Evolutionary conservation across 768 basidiomycete species (phyloP), one percentile per base, ranked within the genome.

Genomic region (Cantharellus anzutake): DNA sequence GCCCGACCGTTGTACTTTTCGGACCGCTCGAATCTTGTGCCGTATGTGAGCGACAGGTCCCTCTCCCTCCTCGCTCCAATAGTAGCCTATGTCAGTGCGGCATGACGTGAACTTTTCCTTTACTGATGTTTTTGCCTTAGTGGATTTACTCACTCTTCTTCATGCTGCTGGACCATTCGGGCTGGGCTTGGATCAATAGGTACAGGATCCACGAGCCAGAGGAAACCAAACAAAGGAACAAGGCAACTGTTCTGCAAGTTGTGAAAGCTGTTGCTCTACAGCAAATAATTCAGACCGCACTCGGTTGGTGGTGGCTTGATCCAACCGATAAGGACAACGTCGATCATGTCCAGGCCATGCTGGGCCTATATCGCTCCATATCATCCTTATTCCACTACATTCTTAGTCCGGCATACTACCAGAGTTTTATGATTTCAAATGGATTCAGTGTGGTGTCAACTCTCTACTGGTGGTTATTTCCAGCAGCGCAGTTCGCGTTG

Each of bases 391-490:
- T 7, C 14, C 35, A 37, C 52, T 69, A 42, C 73, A 2, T 60
- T 81, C 52, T 14, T 55, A 3, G 80, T 81, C 16, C 68, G 73
- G 55, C 65, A 73, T 44, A 65, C 67, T 0, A 76, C 70, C 0
- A 67, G 68, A 60, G 64, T 67, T 35, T 77, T n/a, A 65, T 78
- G 64, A 65, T 67, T 38, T 61, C 40, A 14, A 66, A 69, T 61
- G 79, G 72, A 2, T 70, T 69, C 4, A 61, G 20, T 2, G 65
- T 81, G 14, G 75, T 82, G 14, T 78, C 83, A 67, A 78, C 77
- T 67, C 64, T 82, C 16, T 99, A 98, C 69, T 99, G 94, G 94
- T 99, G 92, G 90, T 81, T 74, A 3, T 80, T 92, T 3, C 96
- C 96, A 0, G 65, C 71, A 2, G 67, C 75, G 4, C 91, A 91